These are phyloP conservation scores for Simplicillium aogashimaense DNA, from an alignment of 2,329 filamentous ascomycete genomes.

Conservation along the genomic window DNA sequence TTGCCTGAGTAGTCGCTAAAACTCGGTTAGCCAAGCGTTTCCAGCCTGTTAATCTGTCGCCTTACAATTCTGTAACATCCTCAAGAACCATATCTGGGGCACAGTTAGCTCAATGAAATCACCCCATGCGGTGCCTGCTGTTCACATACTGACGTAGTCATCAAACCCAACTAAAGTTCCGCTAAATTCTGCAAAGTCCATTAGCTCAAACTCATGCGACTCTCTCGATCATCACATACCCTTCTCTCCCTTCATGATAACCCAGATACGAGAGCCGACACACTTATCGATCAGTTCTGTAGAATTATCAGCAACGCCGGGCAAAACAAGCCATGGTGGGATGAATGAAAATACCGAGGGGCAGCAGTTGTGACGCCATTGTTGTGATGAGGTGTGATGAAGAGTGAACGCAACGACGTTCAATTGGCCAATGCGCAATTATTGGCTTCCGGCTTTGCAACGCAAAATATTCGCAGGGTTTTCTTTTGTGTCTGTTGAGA, in stretches of 20 bases:
- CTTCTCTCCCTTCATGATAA: conserved; percentile 99
- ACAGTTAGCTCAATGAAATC: conserved; percentile 10
- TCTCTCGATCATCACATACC: conserved; percentile 38
- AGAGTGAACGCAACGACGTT: too few relatives aligned
- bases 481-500: background rate
- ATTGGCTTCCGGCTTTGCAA: too few relatives aligned
- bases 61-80: conserved; percentile 88
- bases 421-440: too few relatives aligned
- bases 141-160: conserved; percentile 94
- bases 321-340: conserved; percentile 1
- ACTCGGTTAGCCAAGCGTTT: conserved; percentile 12
- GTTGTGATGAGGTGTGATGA: conserved; percentile 8
- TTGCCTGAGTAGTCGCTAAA: conserved; percentile 80
- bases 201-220: conserved; percentile 6
- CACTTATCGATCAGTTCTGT: conserved; percentile 98
- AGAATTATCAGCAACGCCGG: conserved; percentile 10
- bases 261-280: conserved; percentile 95
- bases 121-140: background rate
- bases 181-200: conserved; percentile 64
- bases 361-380: conserved; percentile 68
- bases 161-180: conserved; percentile 93
- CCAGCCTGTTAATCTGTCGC: background rate
- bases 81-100: conserved; percentile 88
- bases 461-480: too few relatives aligned
- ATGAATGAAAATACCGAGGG: conserved; percentile 43